A percentile compares a stretch with the other conserved stretches of the same genome.
Conservation (phyloP, 2,329 filamentous ascomycete genomes). For the Rutstroemia sydowiana region DNA sequence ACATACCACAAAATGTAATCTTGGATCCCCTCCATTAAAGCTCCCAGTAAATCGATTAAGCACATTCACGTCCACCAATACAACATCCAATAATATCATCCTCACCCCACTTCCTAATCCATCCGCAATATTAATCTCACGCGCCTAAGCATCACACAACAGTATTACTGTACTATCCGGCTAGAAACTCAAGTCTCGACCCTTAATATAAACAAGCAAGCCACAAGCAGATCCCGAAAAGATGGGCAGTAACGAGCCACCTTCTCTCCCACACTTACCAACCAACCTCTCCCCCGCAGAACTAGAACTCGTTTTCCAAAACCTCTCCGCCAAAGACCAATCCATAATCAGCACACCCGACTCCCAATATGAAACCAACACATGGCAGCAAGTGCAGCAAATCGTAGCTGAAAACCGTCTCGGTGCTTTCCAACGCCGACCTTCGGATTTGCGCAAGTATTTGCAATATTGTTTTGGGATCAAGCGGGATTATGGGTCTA, state of each 20-base stretch:
- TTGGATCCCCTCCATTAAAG: too few species aligned
- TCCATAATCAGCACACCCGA: constrained; percentile 66
- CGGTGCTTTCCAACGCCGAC: constrained; percentile 67
- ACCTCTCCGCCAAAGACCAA: constrained; percentile 60
- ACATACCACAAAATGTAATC: too few species aligned
- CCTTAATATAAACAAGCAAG: not conserved
- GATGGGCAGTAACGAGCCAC: constrained; percentile 21
- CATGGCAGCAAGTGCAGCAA: constrained; percentile 60
- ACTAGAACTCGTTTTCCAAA: constrained; percentile 55
- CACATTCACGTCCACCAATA: too few species aligned
- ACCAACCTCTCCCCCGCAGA: constrained; percentile 61
- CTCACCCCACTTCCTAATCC: too few species aligned
- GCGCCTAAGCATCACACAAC: too few species aligned
- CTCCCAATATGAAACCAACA: constrained; percentile 50
- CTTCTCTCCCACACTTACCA: constrained; percentile 64
- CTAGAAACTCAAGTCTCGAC: too few species aligned
- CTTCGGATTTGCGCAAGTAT: constrained; percentile 73
- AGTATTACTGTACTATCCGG: too few species aligned
- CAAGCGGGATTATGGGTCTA: constrained; percentile 61
- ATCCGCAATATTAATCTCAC: too few species aligned
- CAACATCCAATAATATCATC: too few species aligned
- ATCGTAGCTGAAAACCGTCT: constrained; percentile 61
- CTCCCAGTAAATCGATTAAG: too few species aligned
- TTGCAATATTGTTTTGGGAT: constrained; percentile 60
- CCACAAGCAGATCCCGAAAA: not conserved